phyloP scores from a whole-genome alignment of 1,139 yeast species.

The Kluyveromyces marxianus region DNA sequence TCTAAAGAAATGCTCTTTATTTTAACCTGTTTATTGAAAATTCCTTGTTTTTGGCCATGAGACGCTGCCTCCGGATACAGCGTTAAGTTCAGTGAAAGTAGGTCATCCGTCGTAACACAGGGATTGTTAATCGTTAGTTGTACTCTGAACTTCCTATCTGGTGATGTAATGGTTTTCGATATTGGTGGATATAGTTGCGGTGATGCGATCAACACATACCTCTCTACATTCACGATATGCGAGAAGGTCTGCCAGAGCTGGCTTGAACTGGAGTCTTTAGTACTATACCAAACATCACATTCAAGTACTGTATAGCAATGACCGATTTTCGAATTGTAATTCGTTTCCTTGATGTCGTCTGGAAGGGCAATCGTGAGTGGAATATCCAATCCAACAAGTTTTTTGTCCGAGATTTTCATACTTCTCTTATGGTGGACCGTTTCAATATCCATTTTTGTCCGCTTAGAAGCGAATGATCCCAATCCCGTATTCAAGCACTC shows the following conservation, averaged over 20 bases:
- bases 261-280: conserved; percentile 10
- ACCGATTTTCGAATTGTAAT: conserved; percentile 30
- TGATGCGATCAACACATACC: conserved; percentile 25
- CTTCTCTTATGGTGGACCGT: conserved; percentile 22
- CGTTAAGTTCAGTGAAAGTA: conserved; percentile 33
- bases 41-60: conserved; percentile 12
- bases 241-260: conserved; percentile 14
- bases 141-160: conserved; percentile 25
- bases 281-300: conserved; percentile 21
- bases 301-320: conserved; percentile 24
- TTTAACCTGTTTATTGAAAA: conserved; percentile 33
- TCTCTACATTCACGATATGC: conserved; percentile 27
- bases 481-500: conserved; percentile 18
- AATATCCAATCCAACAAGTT: conserved; percentile 47
- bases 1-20: conserved; percentile 43
- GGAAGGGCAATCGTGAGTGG: conserved; percentile 57
- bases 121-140: conserved; percentile 23
- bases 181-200: conserved; percentile 20
- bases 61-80: conserved; percentile 36
- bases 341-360: conserved; percentile 42
- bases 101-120: conserved; percentile 42
- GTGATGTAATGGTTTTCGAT: conserved; percentile 17
- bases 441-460: conserved; percentile 37
- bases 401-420: conserved; percentile 35
- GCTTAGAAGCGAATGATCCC: conserved; percentile 28